A percentile compares a stretch with the other conserved stretches of the same genome.
Conservation (phyloP, 352 stramenopile species). For the Pythium aphanidermatum region DNA sequence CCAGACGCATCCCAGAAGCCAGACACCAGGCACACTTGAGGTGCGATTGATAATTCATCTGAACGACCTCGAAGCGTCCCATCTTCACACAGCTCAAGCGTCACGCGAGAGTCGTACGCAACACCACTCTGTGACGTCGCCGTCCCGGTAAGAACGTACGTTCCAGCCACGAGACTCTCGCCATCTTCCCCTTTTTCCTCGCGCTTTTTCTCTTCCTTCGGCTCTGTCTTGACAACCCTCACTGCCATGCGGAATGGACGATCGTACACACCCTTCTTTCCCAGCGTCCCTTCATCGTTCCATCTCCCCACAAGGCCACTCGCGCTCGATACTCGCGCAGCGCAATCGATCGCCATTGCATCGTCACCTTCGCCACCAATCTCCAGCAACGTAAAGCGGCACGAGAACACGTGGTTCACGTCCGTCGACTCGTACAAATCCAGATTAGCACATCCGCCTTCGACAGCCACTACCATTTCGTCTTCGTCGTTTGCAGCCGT, state of each 20-base stretch:
- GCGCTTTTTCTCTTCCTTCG: not conserved
- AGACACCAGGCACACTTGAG: constrained; percentile 6
- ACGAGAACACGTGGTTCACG: constrained; percentile 2
- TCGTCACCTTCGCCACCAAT: constrained; percentile 5
- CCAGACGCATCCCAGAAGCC: constrained; percentile 1
- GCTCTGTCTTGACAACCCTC: not conserved
- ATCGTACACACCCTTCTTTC: constrained; percentile 1
- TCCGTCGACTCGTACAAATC: constrained; percentile 11
- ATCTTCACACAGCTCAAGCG: not conserved
- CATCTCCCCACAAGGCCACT: constrained; percentile 3
- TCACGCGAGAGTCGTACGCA: constrained; percentile 6
- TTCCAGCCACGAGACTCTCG: not conserved
- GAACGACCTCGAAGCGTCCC: not conserved
- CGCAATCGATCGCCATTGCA: constrained; percentile 17
- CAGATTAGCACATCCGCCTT: not conserved
- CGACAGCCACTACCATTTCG: not conserved
- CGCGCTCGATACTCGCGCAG: not conserved
- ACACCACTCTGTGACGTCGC: not conserved
- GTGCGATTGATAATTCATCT: constrained; percentile 7
- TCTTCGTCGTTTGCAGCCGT: not conserved
- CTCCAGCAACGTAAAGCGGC: constrained; percentile 8
- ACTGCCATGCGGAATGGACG: constrained; percentile 2
- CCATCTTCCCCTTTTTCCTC: constrained; percentile 8
- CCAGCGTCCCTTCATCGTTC: not conserved
- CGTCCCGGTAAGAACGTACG: constrained; percentile 2